A percentile compares a stretch with the other conserved stretches of the same genome.
Evolutionary conservation across 257 asterid genomes (phyloP).

Genomic region (Nicotiana tomentosiformis): DNA sequence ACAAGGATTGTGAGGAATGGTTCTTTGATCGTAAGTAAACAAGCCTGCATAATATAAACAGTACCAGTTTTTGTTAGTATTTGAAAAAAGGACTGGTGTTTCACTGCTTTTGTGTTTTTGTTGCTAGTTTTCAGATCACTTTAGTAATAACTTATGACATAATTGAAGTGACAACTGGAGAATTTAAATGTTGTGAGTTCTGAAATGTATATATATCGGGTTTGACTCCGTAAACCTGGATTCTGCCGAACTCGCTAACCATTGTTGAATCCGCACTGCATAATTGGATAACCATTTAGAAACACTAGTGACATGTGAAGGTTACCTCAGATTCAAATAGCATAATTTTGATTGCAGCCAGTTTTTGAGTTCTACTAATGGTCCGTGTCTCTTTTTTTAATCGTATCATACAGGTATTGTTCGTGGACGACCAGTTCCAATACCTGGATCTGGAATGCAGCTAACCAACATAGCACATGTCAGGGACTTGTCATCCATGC

Average conservation of each 20-base stretch:
- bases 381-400: not conserved
- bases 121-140: not conserved
- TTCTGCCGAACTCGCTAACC: no score
- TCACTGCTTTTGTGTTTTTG: not conserved
- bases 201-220: no score
- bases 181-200: no score
- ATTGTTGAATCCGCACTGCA: no score
- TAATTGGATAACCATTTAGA: not conserved
- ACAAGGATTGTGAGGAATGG: slow-evolving; percentile 99
- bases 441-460: slow-evolving; percentile 95
- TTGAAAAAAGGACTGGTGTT: not conserved
- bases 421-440: slow-evolving; percentile 69
- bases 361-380: not conserved
- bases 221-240: no score
- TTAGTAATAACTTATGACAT: not conserved
- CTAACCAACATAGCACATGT: slow-evolving; percentile 84
- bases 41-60: not conserved
- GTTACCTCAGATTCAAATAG: not conserved
- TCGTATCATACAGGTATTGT: slow-evolving; percentile 54
- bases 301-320: not conserved
- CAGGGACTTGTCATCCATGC: slow-evolving; percentile 84
- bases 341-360: not conserved
- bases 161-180: not conserved
- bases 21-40: slow-evolving; percentile 80
- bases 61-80: not conserved